Evolutionary conservation across 140 eudicot species (phyloP).

Genomic region (Anethum foeniculum): DNA sequence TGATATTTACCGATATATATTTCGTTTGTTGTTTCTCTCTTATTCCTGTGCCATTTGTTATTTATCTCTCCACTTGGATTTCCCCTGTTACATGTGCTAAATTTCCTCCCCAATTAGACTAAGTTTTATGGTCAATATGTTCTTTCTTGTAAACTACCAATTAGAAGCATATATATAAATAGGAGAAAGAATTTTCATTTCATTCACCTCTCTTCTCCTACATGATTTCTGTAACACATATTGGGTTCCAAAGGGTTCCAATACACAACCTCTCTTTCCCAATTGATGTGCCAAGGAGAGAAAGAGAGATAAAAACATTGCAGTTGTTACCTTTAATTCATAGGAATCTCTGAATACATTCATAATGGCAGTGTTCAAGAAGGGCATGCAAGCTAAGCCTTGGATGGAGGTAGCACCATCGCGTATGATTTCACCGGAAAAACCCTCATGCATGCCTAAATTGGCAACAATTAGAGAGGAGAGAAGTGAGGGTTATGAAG

Average conservation of each 20-base stretch:
- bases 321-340: neutral
- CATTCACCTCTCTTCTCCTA: neutral
- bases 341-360: neutral
- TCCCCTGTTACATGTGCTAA: neutral
- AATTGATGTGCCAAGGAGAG: constrained; percentile 20
- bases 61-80: too few relatives aligned
- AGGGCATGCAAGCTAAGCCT: constrained; percentile 23
- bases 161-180: too few relatives aligned
- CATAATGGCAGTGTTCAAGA: constrained; percentile 33
- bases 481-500: constrained; percentile 44
- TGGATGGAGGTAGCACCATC: constrained; percentile 55
- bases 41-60: too few relatives aligned
- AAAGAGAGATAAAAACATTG: constrained; percentile 22
- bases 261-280: constrained; percentile 31
- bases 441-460: constrained; percentile 49
- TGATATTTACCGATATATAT: too few relatives aligned
- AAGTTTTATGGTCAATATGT: neutral
- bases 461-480: constrained; percentile 67
- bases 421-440: constrained; percentile 33
- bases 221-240: neutral
- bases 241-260: neutral
- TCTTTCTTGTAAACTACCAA: neutral
- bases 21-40: too few relatives aligned
- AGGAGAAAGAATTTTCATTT: too few relatives aligned
- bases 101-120: neutral